Percentiles rank a stretch among this genome's conserved stretches.
These are phyloP conservation scores for Epichloe elymi DNA, from an alignment of 2,329 filamentous ascomycete species.

Conservation along the genomic window DNA sequence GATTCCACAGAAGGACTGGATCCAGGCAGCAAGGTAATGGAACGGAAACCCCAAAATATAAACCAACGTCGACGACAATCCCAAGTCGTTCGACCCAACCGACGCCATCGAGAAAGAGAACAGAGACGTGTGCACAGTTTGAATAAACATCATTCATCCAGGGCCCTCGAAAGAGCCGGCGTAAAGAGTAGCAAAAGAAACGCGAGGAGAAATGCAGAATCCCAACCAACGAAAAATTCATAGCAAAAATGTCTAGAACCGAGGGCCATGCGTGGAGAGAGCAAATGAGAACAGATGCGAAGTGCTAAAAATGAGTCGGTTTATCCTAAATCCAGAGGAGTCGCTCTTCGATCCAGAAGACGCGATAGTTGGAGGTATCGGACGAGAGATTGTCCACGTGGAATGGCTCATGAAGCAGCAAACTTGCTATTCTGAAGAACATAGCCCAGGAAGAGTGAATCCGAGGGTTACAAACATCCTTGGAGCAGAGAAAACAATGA, in stretches of 20 bases:
- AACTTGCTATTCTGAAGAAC: conserved; percentile 16
- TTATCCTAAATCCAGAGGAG: conserved; percentile 2
- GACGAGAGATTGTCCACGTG: conserved; percentile 14
- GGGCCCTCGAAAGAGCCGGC: conserved; percentile 8
- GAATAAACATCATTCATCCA: conserved; percentile 22
- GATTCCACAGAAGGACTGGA: conserved; percentile 16
- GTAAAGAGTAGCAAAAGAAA: neutral
- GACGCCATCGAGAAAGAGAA: conserved; percentile 13
- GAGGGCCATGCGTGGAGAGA: neutral
- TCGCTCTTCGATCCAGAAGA: conserved; percentile 7
- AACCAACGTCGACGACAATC: neutral
- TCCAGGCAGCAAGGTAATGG: conserved; percentile 22
- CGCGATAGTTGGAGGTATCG: conserved; percentile 10
- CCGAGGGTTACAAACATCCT: conserved; percentile 10
- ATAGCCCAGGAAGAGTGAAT: conserved; percentile 14
- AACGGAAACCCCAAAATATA: conserved; percentile 10
- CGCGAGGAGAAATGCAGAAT: neutral
- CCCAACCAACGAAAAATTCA: conserved; percentile 14
- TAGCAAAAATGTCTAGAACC: conserved; percentile 4
- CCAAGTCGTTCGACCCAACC: conserved; percentile 9
- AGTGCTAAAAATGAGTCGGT: conserved; percentile 2
- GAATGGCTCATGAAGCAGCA: conserved; percentile 14
- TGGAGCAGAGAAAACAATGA: conserved; percentile 10
- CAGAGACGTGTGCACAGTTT: conserved; percentile 4
- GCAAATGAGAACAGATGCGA: conserved; percentile 1